Evolutionary conservation across 2,329 filamentous ascomycete species (phyloP), one percentile per base, ranked within the genome.

Genomic region (Berkeleyomyces rouxiae): DNA sequence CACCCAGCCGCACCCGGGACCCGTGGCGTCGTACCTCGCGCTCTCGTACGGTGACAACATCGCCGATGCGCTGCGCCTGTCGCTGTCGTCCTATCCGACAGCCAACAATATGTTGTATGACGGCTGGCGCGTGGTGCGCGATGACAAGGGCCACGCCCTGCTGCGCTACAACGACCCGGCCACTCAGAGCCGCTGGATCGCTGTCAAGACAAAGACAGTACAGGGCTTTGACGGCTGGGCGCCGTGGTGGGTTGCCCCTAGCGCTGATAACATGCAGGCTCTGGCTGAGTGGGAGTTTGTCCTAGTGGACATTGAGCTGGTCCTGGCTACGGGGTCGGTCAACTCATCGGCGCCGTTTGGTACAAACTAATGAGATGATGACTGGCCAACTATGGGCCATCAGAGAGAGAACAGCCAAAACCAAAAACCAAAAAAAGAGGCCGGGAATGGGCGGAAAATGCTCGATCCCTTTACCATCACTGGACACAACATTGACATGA

Each of bases 171-270:
- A 40, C 16, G 59, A 64, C 47, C 23, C 39, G n/a, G 58, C 55
- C 4, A 42, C 36, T 16, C 23, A 49, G 4, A 58, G 57, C 51
- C 59, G 58, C 47, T 64, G 63, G 63, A 62, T 64, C 7, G 63
- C 63, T 4, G 63, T 64, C n/a, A 59, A 59, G 57, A 64, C 55
- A 42, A 64, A 64, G 33, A 62, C 63, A 5, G 62, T 60, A 31
- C 43, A 64, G 43, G 63, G 63, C 33, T 62, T 46, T 16, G 44
- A 58, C n/a, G 63, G 55, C 39, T 64, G 63, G 63, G 63, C 55
- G 31, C 63, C 63, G 57, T 64, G 63, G 63, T 64, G 63, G 63
- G 63, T 64, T 5, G 53, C 47, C 9, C 55, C 57, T 23, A 60
- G 33, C 2, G 60, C 16, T 10, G 60, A 44, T 1, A 60, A 62